Conservation (phyloP, 352 stramenopile species). For the Phytophthora constricta region DNA sequence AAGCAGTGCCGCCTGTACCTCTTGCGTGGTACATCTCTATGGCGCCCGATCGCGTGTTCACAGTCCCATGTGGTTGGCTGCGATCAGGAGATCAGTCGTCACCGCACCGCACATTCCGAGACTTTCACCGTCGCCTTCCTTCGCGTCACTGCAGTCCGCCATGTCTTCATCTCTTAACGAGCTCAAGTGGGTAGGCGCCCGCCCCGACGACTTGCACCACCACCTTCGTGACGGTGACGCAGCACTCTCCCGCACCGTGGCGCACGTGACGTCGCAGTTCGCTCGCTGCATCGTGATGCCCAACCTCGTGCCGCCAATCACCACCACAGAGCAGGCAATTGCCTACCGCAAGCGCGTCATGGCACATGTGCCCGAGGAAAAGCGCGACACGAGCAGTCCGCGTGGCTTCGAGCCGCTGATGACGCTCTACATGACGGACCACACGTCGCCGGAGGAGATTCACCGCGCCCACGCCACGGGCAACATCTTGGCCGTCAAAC, state of each 20-base stretch:
- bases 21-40: too few relatives aligned
- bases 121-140: constrained; percentile 2
- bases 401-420: constrained; percentile 94
- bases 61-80: constrained; percentile 32
- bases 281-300: constrained; percentile 97
- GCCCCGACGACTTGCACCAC: constrained; percentile 97
- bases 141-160: constrained; percentile 1
- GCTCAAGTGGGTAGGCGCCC: constrained; percentile 50
- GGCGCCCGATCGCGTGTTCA: background rate
- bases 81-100: constrained; percentile 19
- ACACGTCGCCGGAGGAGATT: constrained; percentile 97
- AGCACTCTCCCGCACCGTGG: constrained; percentile 82
- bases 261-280: constrained; percentile 86
- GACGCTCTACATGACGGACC: constrained; percentile 99
- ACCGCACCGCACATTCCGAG: constrained; percentile 5
- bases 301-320: constrained; percentile 98
- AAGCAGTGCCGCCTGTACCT: too few relatives aligned
- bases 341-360: constrained; percentile 97
- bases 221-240: constrained; percentile 94
- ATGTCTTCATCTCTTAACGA: constrained; percentile 34
- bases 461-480: constrained; percentile 85
- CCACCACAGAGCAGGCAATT: constrained; percentile 94
- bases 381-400: constrained; percentile 26
- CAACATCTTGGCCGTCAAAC: constrained; percentile 96
- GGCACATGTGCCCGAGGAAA: constrained; percentile 71